A percentile compares a stretch with the other conserved stretches of the same genome.
These are phyloP conservation scores for Phytophthora multivora DNA, from an alignment of 352 stramenopile genomes.

Conservation along the genomic window DNA sequence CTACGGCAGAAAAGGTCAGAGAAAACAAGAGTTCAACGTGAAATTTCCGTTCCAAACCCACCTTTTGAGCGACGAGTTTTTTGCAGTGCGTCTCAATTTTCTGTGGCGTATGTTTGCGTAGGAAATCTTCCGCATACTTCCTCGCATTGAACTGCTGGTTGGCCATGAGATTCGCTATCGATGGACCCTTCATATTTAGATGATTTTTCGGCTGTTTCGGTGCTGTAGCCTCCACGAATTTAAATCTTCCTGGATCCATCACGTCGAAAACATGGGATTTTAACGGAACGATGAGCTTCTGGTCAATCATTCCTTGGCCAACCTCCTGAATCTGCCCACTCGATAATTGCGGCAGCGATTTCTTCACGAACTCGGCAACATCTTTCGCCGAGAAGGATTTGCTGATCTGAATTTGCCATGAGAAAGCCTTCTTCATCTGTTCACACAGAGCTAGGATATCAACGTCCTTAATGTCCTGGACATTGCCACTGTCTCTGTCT, in stretches of 20 bases:
- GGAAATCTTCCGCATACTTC: slow-evolving; percentile 81
- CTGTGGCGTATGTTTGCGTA: slow-evolving; percentile 73
- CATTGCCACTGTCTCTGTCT: slow-evolving; percentile 10
- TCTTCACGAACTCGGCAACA: slow-evolving; percentile 66
- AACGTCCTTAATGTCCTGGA: slow-evolving; percentile 45
- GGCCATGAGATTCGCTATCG: slow-evolving; percentile 84
- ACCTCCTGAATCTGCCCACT: slow-evolving; percentile 51
- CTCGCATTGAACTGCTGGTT: slow-evolving; percentile 64
- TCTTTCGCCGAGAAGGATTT: slow-evolving; percentile 79
- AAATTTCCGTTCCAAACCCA: slow-evolving; percentile 8
- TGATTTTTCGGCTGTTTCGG: slow-evolving; percentile 73
- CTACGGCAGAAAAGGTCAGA: slow-evolving; percentile 24
- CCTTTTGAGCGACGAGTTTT: slow-evolving; percentile 78
- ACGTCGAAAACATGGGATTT: slow-evolving; percentile 83
- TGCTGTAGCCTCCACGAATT: slow-evolving; percentile 52
- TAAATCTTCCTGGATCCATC: slow-evolving; percentile 55
- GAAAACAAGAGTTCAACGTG: neutral
- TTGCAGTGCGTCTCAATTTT: slow-evolving; percentile 81
- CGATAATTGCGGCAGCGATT: slow-evolving; percentile 43
- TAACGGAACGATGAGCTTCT: slow-evolving; percentile 71
- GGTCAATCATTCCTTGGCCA: slow-evolving; percentile 71
- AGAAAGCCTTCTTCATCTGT: slow-evolving; percentile 75
- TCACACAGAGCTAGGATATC: slow-evolving; percentile 69
- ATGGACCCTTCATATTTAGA: slow-evolving; percentile 66
- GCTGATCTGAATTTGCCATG: slow-evolving; percentile 73